Percentiles rank a stretch among this genome's conserved stretches.
Conservation (phyloP, 768 basidiomycete genomes). For the Inosperma sp. region DNA sequence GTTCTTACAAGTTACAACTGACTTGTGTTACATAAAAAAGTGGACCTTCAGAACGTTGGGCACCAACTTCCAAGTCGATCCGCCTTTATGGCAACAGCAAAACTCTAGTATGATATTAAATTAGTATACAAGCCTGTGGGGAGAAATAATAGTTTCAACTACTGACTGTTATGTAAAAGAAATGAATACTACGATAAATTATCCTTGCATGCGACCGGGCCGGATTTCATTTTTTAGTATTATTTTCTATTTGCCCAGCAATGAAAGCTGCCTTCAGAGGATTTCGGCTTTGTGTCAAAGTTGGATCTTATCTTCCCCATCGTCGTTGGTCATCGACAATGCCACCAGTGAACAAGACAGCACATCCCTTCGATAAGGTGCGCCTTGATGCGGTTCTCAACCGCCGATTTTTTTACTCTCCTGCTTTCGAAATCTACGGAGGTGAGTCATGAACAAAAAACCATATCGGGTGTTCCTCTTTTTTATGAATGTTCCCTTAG, state of each 20-base stretch:
- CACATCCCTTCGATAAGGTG: conserved; percentile 82
- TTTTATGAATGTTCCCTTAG: conserved; percentile 35
- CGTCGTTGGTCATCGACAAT: conserved; percentile 30
- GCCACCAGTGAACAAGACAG: conserved; percentile 67
- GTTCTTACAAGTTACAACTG: too few relatives aligned
- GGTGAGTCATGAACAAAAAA: conserved; percentile 46
- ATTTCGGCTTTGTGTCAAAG: conserved; percentile 16
- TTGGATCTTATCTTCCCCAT: conserved; percentile 29
- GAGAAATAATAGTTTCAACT: too few relatives aligned
- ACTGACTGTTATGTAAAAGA: too few relatives aligned
- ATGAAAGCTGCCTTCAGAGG: conserved; percentile 20
- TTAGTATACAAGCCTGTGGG: too few relatives aligned
- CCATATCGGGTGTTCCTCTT: not conserved
- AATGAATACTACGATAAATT: too few relatives aligned
- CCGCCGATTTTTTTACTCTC: conserved; percentile 94
- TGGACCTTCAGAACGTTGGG: too few relatives aligned
- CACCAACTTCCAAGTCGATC: too few relatives aligned
- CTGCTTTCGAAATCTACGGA: conserved; percentile 98
- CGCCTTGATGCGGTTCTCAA: conserved; percentile 82
- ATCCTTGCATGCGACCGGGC: too few relatives aligned
- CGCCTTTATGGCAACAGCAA: too few relatives aligned
- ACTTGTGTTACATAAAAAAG: too few relatives aligned
- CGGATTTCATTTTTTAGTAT: not conserved
- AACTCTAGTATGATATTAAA: too few relatives aligned
- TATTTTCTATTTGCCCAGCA: conserved; percentile 14